A percentile compares a stretch with the other conserved stretches of the same genome.
Evolutionary conservation across 805 yeast genomes (phyloP).

Genomic region (Candida fluviatilis): DNA sequence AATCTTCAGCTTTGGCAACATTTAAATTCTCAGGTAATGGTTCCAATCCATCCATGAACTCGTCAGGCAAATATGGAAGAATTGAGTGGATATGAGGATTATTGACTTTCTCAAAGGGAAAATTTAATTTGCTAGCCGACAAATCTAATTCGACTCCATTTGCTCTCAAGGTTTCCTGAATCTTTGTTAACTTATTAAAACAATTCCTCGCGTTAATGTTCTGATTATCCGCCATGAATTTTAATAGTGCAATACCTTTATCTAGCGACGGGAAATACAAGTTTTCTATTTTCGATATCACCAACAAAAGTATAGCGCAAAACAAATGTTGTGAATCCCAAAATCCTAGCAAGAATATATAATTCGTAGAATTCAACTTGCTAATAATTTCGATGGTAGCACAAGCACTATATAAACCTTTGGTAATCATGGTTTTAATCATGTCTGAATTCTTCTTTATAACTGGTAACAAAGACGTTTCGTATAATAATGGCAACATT

Average conservation of each 20-base stretch:
- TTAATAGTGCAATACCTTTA: conserved; percentile 28
- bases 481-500: conserved; percentile 27
- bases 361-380: conserved; percentile 23
- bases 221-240: conserved; percentile 28
- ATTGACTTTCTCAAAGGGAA: neutral
- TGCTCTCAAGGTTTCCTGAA: conserved; percentile 12
- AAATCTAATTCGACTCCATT: conserved; percentile 4
- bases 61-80: conserved; percentile 2
- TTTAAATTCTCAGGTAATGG: neutral
- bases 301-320: conserved; percentile 25
- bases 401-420: conserved; percentile 25
- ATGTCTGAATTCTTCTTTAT: conserved; percentile 19
- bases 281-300: conserved; percentile 18
- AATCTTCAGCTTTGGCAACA: neutral
- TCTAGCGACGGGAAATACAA: conserved; percentile 13
- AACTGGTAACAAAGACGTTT: conserved; percentile 14
- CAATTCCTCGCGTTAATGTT: conserved; percentile 33
- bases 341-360: conserved; percentile 31
- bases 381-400: conserved; percentile 26
- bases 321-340: conserved; percentile 40
- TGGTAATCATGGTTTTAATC: conserved; percentile 24
- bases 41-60: conserved; percentile 1
- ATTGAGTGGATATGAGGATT: neutral
- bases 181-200: conserved; percentile 24
- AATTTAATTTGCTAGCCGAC: neutral